These are phyloP conservation scores for Amanita inopinata DNA, from an alignment of 768 basidiomycete genomes.

Conservation along the genomic window DNA sequence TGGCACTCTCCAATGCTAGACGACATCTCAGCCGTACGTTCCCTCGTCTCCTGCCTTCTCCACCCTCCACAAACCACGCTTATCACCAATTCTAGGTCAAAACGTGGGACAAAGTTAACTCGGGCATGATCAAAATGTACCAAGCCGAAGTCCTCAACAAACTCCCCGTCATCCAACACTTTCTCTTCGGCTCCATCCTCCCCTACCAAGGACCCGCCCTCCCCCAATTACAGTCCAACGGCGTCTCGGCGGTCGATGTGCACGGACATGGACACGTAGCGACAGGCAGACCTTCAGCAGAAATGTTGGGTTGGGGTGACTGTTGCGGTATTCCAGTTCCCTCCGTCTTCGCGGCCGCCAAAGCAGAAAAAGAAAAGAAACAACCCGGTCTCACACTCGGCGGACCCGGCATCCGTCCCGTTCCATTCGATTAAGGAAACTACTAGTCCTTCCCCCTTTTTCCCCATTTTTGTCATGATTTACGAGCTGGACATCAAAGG, in stretches of 20 bases:
- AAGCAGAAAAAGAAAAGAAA: constrained; percentile 36
- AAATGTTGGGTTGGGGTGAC: constrained; percentile 63
- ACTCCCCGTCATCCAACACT: constrained; percentile 93
- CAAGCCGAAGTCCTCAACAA: constrained; percentile 90
- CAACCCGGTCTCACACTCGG: constrained; percentile 30
- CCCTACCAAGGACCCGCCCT: constrained; percentile 52
- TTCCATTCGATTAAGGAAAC: constrained; percentile 77
- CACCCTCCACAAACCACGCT: not conserved
- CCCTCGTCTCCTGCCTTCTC: constrained; percentile 7
- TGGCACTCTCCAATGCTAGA: constrained; percentile 99
- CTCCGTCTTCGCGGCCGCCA: constrained; percentile 68
- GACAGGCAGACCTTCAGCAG: not conserved
- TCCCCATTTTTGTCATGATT: too few species aligned
- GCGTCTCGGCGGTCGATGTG: not conserved
- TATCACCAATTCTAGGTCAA: constrained; percentile 51
- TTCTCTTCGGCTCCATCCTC: constrained; percentile 82
- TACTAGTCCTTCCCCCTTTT: too few species aligned
- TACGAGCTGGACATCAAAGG: too few species aligned
- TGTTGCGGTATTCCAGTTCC: constrained; percentile 90
- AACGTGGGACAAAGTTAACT: constrained; percentile 94
- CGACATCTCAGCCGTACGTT: constrained; percentile 77
- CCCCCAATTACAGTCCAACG: constrained; percentile 15
- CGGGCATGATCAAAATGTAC: constrained; percentile 98
- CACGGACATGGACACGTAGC: not conserved
- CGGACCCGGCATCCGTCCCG: constrained; percentile 61